These are phyloP conservation scores for Colletotrichum sansevieriae DNA, from an alignment of 2,329 filamentous ascomycete genomes.

Conservation along the genomic window DNA sequence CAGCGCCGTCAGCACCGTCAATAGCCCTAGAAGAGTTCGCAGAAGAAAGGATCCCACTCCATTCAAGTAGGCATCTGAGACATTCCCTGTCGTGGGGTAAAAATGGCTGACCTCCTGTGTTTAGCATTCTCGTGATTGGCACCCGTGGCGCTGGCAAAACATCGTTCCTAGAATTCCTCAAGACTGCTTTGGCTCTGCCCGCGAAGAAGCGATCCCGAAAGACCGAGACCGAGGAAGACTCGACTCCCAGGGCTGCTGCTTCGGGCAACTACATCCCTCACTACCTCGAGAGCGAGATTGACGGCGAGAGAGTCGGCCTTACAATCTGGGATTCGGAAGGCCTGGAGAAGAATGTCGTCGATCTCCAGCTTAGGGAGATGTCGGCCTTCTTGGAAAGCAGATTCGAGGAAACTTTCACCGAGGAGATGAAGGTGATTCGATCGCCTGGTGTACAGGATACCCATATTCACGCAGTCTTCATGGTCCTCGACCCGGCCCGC, in stretches of 20 bases:
- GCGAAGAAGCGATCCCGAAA: slow-evolving; percentile 77
- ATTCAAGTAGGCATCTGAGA: slow-evolving; percentile 83
- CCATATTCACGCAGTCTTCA: slow-evolving; percentile 95
- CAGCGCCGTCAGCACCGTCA: slow-evolving; percentile 89
- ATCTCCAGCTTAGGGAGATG: slow-evolving; percentile 93
- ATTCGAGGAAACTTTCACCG: slow-evolving; percentile 96
- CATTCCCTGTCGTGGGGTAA: not conserved
- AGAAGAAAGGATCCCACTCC: slow-evolving; percentile 97
- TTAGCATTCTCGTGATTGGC: slow-evolving; percentile 89
- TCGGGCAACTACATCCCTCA: slow-evolving; percentile 84
- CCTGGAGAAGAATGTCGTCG: slow-evolving; percentile 93
- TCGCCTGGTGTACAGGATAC: slow-evolving; percentile 94
- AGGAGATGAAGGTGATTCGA: slow-evolving; percentile 97
- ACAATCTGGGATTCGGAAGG: slow-evolving; percentile 98
- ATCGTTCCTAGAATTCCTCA: slow-evolving; percentile 95
- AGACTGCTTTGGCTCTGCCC: slow-evolving; percentile 86
- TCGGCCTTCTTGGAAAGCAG: slow-evolving; percentile 95
- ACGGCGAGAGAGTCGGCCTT: slow-evolving; percentile 89
- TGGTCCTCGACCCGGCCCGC: slow-evolving; percentile 88
- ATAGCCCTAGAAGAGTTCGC: slow-evolving; percentile 90
- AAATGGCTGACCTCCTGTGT: slow-evolving; percentile 11
- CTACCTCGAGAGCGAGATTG: slow-evolving; percentile 94
- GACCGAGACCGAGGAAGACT: slow-evolving; percentile 67
- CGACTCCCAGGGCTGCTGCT: slow-evolving; percentile 55
- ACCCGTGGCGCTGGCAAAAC: slow-evolving; percentile 92